phyloP scores from a whole-genome alignment of 179 eudicot species.

The Beta lomatogona region DNA sequence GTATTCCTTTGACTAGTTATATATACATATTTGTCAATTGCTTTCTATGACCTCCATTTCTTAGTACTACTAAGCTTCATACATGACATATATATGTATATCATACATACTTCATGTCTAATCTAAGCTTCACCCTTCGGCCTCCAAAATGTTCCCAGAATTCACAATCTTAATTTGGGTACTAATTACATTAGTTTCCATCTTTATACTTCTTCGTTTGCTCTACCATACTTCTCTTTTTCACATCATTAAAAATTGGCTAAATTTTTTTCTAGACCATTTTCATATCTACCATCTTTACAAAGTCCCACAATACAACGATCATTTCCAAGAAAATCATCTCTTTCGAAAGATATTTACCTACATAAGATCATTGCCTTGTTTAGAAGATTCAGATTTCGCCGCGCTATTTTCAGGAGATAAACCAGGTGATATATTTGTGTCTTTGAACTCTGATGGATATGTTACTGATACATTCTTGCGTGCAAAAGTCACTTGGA shows the following conservation, averaged over 20 bases:
- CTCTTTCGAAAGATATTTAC: conserved; percentile 47
- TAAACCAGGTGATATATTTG: conserved; percentile 50
- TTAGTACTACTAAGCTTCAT: not conserved
- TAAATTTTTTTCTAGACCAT: conserved; percentile 24
- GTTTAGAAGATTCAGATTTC: conserved; percentile 53
- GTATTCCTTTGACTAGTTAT: conserved; percentile 16
- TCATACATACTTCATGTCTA: not conserved
- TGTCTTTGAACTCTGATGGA: conserved; percentile 46
- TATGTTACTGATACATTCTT: conserved; percentile 48
- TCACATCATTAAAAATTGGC: conserved; percentile 10
- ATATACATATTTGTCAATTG: not conserved
- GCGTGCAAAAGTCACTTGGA: conserved; percentile 54
- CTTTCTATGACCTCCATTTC: not conserved
- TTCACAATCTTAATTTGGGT: conserved; percentile 20
- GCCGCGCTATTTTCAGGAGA: conserved; percentile 55
- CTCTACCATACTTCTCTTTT: conserved; percentile 28
- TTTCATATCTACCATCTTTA: conserved; percentile 52
- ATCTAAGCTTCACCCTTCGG: not conserved
- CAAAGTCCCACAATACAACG: conserved; percentile 65
- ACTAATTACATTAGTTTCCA: conserved; percentile 13
- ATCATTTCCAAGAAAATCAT: conserved; percentile 57
- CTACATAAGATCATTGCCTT: conserved; percentile 56
- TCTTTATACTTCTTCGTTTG: conserved; percentile 6
- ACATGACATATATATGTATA: not conserved
- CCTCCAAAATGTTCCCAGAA: conserved; percentile 12